Evolutionary conservation across 345 rosid genomes (phyloP), one percentile per base, ranked within the genome.

Genomic region (Eucalyptus pauciflora): DNA sequence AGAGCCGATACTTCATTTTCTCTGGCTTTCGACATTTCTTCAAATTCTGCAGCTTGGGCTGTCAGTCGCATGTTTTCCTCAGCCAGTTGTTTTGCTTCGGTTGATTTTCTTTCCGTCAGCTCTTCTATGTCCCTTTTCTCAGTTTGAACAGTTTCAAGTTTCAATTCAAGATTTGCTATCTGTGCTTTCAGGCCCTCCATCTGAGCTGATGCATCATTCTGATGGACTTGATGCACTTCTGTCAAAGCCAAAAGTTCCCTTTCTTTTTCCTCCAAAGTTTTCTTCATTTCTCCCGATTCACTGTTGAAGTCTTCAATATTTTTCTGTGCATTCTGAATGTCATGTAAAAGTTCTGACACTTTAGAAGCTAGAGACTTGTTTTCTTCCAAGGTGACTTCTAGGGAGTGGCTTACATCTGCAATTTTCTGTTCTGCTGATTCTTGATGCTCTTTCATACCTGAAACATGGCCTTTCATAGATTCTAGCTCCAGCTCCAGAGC

Each of bases 401-500:
- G 91, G 48, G 86, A 86, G 85, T 54, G 87, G 89, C 92, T 88
- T 67, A 95, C 90, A 88, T 94, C 95, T 50, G 89, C 92, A 87
- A 91, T 90, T 89, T 90, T 90, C 90, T 91, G 92, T 89, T 94
- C 94, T 51, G 95, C 89, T 86, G 96, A 94, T 91, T 96, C 98
- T 60, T 94, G 94, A 86, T 91, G 94, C 93, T 93, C 93, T 92
- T 92, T 93, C 87, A 93, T 87, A 76, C 85, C 89, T 89, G 94
- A 88, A 92, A 92, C 88, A 86, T 94, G 93, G 25, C 83, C 95
- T 89, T 87, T 90, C 51, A 91, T 27, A 76, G 89, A 88, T 89
- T 92, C 94, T 48, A 93, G 90, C 91, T 95, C 96, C 90, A 91
- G 91, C 88, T 41, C 92, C 48, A 95, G 92, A 64, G 86, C 79